Evolutionary conservation across 805 yeast genomes (phyloP), one percentile per base, ranked within the genome.

Genomic region (Yarrowia divulgata): DNA sequence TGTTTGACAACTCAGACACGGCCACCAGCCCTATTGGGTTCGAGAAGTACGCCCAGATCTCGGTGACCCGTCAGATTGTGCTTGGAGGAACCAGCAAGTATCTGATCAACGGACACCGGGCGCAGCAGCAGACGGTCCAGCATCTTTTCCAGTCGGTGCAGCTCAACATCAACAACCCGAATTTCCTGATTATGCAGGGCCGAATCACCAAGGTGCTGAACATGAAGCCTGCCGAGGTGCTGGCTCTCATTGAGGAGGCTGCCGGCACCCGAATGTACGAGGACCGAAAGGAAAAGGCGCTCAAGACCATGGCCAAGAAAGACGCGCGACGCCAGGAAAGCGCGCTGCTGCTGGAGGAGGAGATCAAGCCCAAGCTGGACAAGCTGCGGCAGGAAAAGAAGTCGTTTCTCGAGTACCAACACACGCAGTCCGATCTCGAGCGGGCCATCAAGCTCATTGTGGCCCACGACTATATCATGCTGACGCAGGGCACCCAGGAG

Each of bases 131-230:
- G 73, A 90, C 95, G 12, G 97, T 95, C 1, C 84, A 93, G 69
- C 93, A 90, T 74, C 80, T 96, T 67, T 93, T 96, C 77, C 98
- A 94, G 78, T 89, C 96, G 18, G 97, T 96, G 29, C 99, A 95
- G 79, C 84, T 95, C 71, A 95, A 95, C 76, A 94, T 95, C 78
- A 95, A 95, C 78, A 95, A 94, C 76, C 99, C 99, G 40, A 95
- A 95, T 77, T 95, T 95, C 79, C 84, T 95, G 74, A 95, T 95
- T 75, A 95, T 96, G 99, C 99, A 95, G 80, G 99, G 99, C 71
- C 91, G 93, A 77, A 95, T 96, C 80, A 96, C 99, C 42, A 94
- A 95, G 78, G 98, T 95, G 72, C 84, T 95, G 75, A 95, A 95
- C 78, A 95, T 95, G 98, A 92, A 91, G 74, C 97, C 99, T 0